These are phyloP conservation scores for Saccharomyces jurei DNA, from an alignment of 805 yeast species.

Conservation along the genomic window DNA sequence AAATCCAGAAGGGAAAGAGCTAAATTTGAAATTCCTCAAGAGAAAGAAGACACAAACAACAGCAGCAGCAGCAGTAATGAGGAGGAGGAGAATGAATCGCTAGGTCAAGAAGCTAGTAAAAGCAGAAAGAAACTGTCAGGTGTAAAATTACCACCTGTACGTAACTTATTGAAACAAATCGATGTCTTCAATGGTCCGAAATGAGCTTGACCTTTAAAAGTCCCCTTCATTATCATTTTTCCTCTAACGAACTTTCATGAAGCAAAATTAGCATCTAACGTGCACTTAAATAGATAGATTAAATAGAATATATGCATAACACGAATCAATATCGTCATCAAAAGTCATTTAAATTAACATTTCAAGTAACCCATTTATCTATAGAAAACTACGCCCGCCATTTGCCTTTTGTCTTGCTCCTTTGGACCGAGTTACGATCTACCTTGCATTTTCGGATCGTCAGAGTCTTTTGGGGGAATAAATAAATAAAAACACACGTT, in stretches of 20 bases:
- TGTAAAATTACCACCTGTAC: conserved; percentile 23
- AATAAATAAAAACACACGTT: background rate
- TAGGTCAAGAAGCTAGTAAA: background rate
- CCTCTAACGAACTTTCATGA: background rate
- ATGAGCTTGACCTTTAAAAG: background rate
- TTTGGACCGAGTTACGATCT: background rate
- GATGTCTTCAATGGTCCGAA: conserved; percentile 15
- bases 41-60: conserved; percentile 1
- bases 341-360: background rate
- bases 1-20: background rate
- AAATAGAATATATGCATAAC: background rate
- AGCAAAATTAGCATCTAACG: background rate
- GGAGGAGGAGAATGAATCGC: background rate
- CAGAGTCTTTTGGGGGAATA: background rate
- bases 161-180: conserved; percentile 20
- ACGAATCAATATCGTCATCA: background rate
- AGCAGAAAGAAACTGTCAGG: background rate
- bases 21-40: background rate
- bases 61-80: background rate
- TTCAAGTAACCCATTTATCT: background rate
- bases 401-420: background rate
- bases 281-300: conserved; percentile 1
- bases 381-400: background rate
- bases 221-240: conserved; percentile 1
- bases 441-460: background rate